Evolutionary conservation across 1,284 basidiomycete species (phyloP).

Genomic region (Porodaedalea pini): DNA sequence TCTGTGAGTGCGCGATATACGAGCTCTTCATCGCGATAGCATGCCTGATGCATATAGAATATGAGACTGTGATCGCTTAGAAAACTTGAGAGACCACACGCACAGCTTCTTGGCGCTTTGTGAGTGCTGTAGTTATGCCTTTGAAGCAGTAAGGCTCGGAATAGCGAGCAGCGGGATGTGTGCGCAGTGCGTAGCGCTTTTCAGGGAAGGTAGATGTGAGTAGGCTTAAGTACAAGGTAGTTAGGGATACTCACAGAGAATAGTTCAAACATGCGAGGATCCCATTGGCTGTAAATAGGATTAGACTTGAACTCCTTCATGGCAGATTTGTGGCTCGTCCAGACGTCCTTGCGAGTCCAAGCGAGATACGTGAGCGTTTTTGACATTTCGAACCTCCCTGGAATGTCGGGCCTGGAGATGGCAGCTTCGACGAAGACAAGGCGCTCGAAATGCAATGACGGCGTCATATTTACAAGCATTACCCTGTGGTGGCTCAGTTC

Average conservation of each 20-base stretch:
- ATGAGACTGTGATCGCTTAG: not conserved
- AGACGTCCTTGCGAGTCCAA: conserved; percentile 21
- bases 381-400: not conserved
- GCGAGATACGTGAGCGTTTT: not conserved
- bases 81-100: not conserved
- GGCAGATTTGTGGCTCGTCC: conserved; percentile 21
- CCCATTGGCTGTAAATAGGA: conserved; percentile 23
- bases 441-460: not conserved
- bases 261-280: conserved; percentile 23
- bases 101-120: conserved; percentile 23
- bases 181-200: conserved; percentile 20
- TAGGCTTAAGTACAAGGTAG: not conserved
- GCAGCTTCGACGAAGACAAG: not conserved
- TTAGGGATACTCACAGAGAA: conserved; percentile 20
- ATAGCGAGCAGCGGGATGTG: conserved; percentile 22
- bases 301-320: conserved; percentile 19
- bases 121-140: conserved; percentile 21
- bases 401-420: not conserved
- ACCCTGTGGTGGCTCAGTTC: not conserved
- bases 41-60: conserved; percentile 8
- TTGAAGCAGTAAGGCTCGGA: conserved; percentile 20
- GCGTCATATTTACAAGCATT: conserved; percentile 1
- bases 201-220: not conserved
- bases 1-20: conserved; percentile 12
- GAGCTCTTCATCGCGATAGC: conserved; percentile 20